These are phyloP conservation scores for Dictyophora rubrovolvata DNA, from an alignment of 768 basidiomycete species.

Conservation along the genomic window DNA sequence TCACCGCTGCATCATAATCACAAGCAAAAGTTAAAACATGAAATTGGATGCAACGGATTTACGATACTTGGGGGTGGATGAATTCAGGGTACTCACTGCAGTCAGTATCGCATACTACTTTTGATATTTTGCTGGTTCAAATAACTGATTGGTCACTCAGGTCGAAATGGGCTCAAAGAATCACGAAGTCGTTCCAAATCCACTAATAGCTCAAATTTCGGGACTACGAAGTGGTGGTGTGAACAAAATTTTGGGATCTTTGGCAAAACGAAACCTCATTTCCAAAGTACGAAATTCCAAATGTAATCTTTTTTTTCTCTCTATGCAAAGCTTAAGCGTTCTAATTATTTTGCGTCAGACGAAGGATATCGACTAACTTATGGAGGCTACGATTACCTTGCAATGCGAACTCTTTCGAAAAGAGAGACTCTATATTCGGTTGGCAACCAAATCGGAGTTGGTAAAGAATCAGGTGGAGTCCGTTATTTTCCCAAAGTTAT, in stretches of 20 bases:
- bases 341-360: conserved; percentile 41
- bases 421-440: conserved; percentile 82
- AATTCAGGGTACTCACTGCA: conserved; percentile 94
- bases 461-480: conserved; percentile 84
- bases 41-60: conserved; percentile 93
- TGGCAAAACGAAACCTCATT: conserved; percentile 88
- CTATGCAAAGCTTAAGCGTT: background rate
- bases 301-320: conserved; percentile 43
- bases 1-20: background rate
- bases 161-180: conserved; percentile 98
- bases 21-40: conserved; percentile 48
- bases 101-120: conserved; percentile 31
- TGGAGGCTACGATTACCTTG: conserved; percentile 95
- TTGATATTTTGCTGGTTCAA: background rate
- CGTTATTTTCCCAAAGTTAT: background rate
- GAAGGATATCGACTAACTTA: conserved; percentile 97
- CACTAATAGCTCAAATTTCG: conserved; percentile 85
- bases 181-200: conserved; percentile 88
- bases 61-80: conserved; percentile 83
- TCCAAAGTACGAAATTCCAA: conserved; percentile 85
- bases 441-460: conserved; percentile 96
- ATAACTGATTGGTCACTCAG: conserved; percentile 29
- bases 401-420: conserved; percentile 87
- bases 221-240: conserved; percentile 88
- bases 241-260: conserved; percentile 81